Evolutionary conservation across 257 asterid species (phyloP), one percentile per base, ranked within the genome.

Genomic region (Lantana camara): DNA sequence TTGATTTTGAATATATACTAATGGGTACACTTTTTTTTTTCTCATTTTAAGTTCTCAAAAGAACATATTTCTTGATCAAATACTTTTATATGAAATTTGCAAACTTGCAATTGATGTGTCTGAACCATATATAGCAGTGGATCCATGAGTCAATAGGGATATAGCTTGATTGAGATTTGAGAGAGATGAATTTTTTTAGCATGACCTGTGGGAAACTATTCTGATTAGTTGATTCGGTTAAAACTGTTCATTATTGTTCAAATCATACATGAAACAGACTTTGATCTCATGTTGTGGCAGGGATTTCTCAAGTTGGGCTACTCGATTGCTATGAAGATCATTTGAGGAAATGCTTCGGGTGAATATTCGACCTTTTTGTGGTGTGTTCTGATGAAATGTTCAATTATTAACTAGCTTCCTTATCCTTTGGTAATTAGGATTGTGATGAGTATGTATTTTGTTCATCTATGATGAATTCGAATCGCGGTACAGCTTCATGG

Each of bases 301-400:
- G 76, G 63, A 14, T 51, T 59, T 60, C 53, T 69, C 53, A 12
- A 9, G 60, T 69, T 55, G 10, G 37, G 66, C 30, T 57, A 71
- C 20, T 51, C 16, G 46, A 45, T 50, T 29, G 74, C 62, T 15
- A n/a, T 17, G 68, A 68, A 64, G 78, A 64, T 64, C 8, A 20
- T 41, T 22, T 10, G 48, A 47, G 11, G 61, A 37, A 44, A 40
- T 53, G 47, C 46, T 49, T 48, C n/a, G 10, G 40, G 34, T 23
- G 62, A 67, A 61, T 55, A n/a, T 57, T 30, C 45, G 13, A 59
- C 32, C 40, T 49, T 23, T 65, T 69, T 23, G 22, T 68, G 72
- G 58, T 64, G 52, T 77, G 73, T 69, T 35, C 67, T 64, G 40
- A 51, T 49, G 73, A 65, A 73, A 69, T 55, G 64, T 60, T 64